Base-by-base conservation (phyloP, 495 filamentous ascomycete species). In the Penicillium arizonense region DNA sequence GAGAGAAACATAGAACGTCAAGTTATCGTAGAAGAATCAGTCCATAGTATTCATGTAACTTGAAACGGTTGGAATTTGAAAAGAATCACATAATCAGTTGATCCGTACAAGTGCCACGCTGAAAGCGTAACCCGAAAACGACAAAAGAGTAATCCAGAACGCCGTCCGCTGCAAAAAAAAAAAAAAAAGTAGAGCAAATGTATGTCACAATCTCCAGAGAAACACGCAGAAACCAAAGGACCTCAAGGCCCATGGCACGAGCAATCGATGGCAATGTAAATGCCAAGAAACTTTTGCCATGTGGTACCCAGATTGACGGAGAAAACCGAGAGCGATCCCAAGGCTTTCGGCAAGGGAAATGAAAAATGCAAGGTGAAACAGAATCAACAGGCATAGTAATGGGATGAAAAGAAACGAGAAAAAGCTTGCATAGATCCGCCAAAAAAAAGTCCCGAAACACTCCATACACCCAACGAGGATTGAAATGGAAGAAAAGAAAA, bases 161-260 rank as follows among this genome's bases (percentile, higher is more conserved):
- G 63, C 63, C 63, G 55, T 50, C 54, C 63, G 63, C 63, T 66
- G 63, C 63, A 58, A 47, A 43, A 34, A 18, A 57, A 40, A 51
- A 52, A 35, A 52, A 50, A 48, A 53, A 40, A 47, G 42, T 36
- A 28, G 14, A 47, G 42, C 40, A 28, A 20, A 56, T 56, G 47
- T 57, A 63, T 63, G 58, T 16, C 52, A 56, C 57, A 55, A 42
- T 40, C 50, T 42, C 43, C 42, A 38, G 20, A 38, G 23, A 41
- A 63, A 46, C 38, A 48, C 26, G 34, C 21, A 45, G 40, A 36
- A 44, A 46, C 39, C 21, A 21, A 33, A 28, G 12, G 11, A 37
- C 28, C 44, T 52, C 45, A 46, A n/a, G 21, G 20, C 42, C 52
- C 46, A 35, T 55, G 50, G 43, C 44, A 46, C 18, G 52, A 54